A percentile compares a stretch with the other conserved stretches of the same genome.
These are phyloP conservation scores for Microsporum canis DNA, from an alignment of 2,329 filamentous ascomycete genomes.

Conservation along the genomic window DNA sequence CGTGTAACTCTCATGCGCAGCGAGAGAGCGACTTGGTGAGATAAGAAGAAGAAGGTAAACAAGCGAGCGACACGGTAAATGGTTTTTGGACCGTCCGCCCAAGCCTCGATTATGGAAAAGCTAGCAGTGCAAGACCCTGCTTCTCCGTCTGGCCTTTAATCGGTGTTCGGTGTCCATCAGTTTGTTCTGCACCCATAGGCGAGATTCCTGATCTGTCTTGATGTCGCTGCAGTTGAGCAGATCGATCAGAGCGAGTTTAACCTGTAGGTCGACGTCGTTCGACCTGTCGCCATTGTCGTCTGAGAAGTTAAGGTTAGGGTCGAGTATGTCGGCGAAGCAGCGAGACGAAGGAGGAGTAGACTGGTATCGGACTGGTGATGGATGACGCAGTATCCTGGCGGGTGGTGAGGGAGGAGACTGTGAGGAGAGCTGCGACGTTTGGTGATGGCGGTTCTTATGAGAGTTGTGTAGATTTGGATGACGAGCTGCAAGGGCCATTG, in stretches of 20 bases:
- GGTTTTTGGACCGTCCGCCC: not conserved
- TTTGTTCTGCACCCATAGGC: constrained; percentile 16
- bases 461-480: not conserved
- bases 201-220: constrained; percentile 14
- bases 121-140: constrained; percentile 8
- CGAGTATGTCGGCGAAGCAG: constrained; percentile 2
- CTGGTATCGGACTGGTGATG: constrained; percentile 9
- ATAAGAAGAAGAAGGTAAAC: not conserved
- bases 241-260: constrained; percentile 15
- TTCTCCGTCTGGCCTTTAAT: constrained; percentile 14
- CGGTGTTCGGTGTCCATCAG: constrained; percentile 16
- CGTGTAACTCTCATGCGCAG: not conserved
- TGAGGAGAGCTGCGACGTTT: constrained; percentile 1
- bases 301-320: constrained; percentile 4
- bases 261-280: constrained; percentile 14
- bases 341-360: constrained; percentile 13
- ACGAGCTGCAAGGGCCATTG: not conserved
- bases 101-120: not conserved
- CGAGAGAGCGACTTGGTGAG: not conserved
- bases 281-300: constrained; percentile 9
- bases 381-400: constrained; percentile 9
- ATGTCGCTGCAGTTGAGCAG: constrained; percentile 14
- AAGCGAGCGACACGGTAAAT: not conserved
- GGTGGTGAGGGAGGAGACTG: constrained; percentile 5
- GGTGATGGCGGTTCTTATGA: not conserved